Percentiles rank a stretch among this genome's conserved stretches.
Evolutionary conservation across 2,329 filamentous ascomycete genomes (phyloP).

Genomic region (Penicillium sp.): DNA sequence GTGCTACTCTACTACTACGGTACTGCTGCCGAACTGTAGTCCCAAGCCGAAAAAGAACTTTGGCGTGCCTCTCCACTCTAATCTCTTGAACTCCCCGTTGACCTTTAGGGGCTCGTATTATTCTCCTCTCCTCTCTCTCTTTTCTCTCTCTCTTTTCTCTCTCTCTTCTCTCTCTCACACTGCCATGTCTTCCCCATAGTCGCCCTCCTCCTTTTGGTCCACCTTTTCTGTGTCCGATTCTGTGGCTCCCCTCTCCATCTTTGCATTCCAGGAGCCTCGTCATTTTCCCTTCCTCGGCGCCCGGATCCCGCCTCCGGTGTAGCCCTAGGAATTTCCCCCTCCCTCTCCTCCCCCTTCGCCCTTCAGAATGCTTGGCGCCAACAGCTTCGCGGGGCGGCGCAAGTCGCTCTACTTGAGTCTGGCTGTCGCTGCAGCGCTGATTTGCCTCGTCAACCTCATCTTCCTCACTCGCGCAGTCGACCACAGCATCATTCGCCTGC

Average conservation of each 20-base stretch:
- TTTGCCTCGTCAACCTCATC: conserved; percentile 25
- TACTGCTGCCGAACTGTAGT: too few relatives aligned
- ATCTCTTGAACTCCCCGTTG: conserved; percentile 1
- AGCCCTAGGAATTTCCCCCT: conserved; percentile 1
- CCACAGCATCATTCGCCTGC: conserved; percentile 15
- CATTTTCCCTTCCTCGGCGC: conserved; percentile 4
- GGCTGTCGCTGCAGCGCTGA: conserved; percentile 15
- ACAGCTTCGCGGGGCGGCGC: conserved; percentile 22
- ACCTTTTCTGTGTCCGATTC: not conserved
- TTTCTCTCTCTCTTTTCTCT: not conserved
- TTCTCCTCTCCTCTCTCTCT: not conserved
- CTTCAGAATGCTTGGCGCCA: conserved; percentile 23
- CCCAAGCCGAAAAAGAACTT: not conserved
- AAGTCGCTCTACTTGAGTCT: conserved; percentile 24
- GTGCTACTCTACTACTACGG: not conserved
- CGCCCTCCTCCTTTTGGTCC: not conserved
- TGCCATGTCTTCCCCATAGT: conserved; percentile 16
- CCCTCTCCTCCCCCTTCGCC: not conserved
- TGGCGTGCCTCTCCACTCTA: conserved; percentile 4
- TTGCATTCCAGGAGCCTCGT: conserved; percentile 10
- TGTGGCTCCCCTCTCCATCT: not conserved
- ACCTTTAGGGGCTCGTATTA: conserved; percentile 3
- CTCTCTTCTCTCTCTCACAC: not conserved
- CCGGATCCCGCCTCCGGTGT: conserved; percentile 9
- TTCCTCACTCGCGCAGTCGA: conserved; percentile 20